A percentile compares a stretch with the other conserved stretches of the same genome.
These are phyloP conservation scores for Zalaria obscura DNA, from an alignment of 2,329 filamentous ascomycete species.

Conservation along the genomic window DNA sequence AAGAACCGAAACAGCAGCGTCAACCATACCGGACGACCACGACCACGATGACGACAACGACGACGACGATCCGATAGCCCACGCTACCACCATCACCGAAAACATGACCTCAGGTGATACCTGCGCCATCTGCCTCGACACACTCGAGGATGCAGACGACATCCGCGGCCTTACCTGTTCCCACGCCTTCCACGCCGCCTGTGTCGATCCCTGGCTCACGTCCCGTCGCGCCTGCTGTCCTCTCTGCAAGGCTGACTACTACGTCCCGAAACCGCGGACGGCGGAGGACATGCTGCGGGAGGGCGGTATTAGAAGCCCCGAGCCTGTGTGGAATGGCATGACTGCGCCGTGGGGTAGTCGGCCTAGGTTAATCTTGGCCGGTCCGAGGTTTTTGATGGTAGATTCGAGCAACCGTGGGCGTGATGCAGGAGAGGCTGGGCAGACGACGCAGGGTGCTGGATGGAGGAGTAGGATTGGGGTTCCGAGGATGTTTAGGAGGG, in stretches of 20 bases:
- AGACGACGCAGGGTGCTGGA: too few species aligned
- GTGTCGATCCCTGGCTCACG: conserved; percentile 92
- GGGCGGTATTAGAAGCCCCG: conserved; percentile 10
- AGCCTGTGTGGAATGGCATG: conserved; percentile 14
- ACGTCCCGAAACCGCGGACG: conserved; percentile 76
- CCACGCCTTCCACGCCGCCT: conserved; percentile 95
- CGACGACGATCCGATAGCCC: conserved; percentile 64
- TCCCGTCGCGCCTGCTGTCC: conserved; percentile 89
- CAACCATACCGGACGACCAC: conserved; percentile 11
- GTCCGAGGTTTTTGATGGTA: conserved; percentile 12
- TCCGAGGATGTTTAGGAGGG: too few species aligned
- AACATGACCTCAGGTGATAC: conserved; percentile 74
- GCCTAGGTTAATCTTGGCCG: conserved; percentile 13
- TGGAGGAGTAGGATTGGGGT: too few species aligned
- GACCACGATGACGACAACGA: conserved; percentile 46
- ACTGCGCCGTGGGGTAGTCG: conserved; percentile 8
- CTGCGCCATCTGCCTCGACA: conserved; percentile 93
- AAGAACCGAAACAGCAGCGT: conserved; percentile 16
- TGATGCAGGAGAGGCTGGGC: too few species aligned
- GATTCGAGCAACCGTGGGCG: background rate
- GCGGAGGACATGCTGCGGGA: conserved; percentile 27
- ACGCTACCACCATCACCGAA: conserved; percentile 67
- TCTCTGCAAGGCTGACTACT: conserved; percentile 96
- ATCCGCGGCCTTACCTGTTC: conserved; percentile 87
- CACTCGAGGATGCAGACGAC: conserved; percentile 87